A percentile compares a stretch with the other conserved stretches of the same genome.
phyloP scores from a whole-genome alignment of 2,329 filamentous ascomycete genomes.

The Cylindrodendrum hubeiense region DNA sequence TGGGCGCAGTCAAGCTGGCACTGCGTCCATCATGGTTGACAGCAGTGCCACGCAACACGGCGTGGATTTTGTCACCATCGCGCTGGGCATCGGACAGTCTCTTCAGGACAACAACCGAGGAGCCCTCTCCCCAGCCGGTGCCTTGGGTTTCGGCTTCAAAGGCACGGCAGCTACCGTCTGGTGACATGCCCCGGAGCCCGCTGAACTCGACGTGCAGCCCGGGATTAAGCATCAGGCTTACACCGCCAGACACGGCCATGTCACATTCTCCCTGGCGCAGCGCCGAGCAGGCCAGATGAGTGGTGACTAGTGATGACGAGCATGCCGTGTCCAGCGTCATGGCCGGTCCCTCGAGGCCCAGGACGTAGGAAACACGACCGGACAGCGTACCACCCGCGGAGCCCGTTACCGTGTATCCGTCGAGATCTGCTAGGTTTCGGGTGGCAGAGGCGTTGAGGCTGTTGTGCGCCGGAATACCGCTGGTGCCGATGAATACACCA shows the following conservation, averaged over 20 bases:
- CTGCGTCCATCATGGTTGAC: slow-evolving; percentile 55
- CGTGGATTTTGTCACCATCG: slow-evolving; percentile 54
- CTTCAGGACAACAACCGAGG: slow-evolving; percentile 54
- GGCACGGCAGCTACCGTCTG: slow-evolving; percentile 45
- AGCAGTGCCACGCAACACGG: slow-evolving; percentile 49
- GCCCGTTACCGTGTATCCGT: not conserved
- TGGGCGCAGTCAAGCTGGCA: slow-evolving; percentile 58
- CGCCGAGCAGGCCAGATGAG: slow-evolving; percentile 62
- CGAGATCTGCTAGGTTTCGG: not conserved
- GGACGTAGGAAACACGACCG: not conserved
- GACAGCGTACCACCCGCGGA: not conserved
- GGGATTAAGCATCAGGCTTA: slow-evolving; percentile 31
- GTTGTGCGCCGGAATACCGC: not conserved
- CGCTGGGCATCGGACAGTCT: slow-evolving; percentile 55
- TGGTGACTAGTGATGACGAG: slow-evolving; percentile 56
- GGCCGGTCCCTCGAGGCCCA: slow-evolving; percentile 48
- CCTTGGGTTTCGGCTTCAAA: slow-evolving; percentile 47
- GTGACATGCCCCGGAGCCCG: slow-evolving; percentile 28
- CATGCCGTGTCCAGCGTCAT: slow-evolving; percentile 64
- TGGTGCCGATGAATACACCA: not conserved
- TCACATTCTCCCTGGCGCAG: slow-evolving; percentile 42
- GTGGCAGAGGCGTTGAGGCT: not conserved
- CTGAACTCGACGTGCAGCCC: slow-evolving; percentile 29
- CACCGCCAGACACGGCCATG: slow-evolving; percentile 32
- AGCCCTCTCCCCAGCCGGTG: slow-evolving; percentile 36